Conservation (phyloP, 192 early-diverging fungal genomes). For the Coemansia erecta region DNA sequence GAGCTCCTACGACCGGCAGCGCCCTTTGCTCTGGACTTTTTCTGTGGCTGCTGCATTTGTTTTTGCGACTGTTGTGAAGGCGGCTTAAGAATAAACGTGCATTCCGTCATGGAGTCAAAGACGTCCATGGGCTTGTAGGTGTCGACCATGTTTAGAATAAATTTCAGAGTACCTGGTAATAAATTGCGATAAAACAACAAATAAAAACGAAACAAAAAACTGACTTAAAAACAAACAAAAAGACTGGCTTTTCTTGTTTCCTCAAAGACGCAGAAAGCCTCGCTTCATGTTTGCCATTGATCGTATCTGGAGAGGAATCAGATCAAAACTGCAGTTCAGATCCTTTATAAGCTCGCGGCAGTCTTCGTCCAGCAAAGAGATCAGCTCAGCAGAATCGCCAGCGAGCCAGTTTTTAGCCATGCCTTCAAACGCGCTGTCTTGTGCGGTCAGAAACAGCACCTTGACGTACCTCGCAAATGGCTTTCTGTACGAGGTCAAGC, state of each 20-base stretch:
- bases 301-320: slow-evolving; percentile 36
- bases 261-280: slow-evolving; percentile 21
- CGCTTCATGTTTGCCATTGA: slow-evolving; percentile 38
- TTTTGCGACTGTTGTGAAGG: slow-evolving; percentile 2
- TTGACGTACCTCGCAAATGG: slow-evolving; percentile 29
- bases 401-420: slow-evolving; percentile 30
- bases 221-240: background rate
- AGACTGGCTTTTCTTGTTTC: too few species aligned
- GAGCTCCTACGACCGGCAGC: background rate
- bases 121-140: slow-evolving; percentile 42
- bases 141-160: slow-evolving; percentile 21
- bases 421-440: slow-evolving; percentile 14
- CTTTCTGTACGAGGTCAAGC: background rate
- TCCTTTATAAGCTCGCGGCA: slow-evolving; percentile 14
- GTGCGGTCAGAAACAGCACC: slow-evolving; percentile 18
- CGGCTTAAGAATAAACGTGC: slow-evolving; percentile 51
- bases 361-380: slow-evolving; percentile 39
- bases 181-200: slow-evolving; percentile 1
- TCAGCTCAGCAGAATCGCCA: slow-evolving; percentile 28
- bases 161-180: background rate
- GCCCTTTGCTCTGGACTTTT: slow-evolving; percentile 4
- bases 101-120: slow-evolving; percentile 54
- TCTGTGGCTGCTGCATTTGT: slow-evolving; percentile 4
- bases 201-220: background rate
- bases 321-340: slow-evolving; percentile 17